phyloP scores from a whole-genome alignment of 2,329 filamentous ascomycete species.

The Coniochaeta pulveracea region DNA sequence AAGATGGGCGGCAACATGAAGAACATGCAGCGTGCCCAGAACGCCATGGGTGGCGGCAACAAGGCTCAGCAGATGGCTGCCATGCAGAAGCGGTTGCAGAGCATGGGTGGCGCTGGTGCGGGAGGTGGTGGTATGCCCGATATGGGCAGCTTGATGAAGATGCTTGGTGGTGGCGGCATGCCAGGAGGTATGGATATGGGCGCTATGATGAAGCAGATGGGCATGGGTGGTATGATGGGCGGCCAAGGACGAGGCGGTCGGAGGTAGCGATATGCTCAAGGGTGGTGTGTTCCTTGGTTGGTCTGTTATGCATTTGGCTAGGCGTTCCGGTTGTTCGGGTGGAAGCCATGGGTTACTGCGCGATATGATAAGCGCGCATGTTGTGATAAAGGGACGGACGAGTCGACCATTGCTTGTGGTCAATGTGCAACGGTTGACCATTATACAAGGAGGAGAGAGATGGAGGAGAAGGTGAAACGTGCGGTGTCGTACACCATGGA shows the following conservation, averaged over 20 bases:
- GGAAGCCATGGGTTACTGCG: too few relatives aligned
- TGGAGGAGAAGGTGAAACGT: too few relatives aligned
- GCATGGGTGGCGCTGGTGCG: constrained; percentile 69
- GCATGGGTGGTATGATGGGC: constrained; percentile 42
- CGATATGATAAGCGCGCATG: too few relatives aligned
- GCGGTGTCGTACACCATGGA: too few relatives aligned
- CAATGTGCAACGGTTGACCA: too few relatives aligned
- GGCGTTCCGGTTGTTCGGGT: too few relatives aligned
- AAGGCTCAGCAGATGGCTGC: constrained; percentile 89
- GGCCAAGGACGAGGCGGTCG: constrained; percentile 12
- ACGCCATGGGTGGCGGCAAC: constrained; percentile 81
- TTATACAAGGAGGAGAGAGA: too few relatives aligned
- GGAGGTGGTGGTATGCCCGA: constrained; percentile 64
- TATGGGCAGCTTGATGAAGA: constrained; percentile 82
- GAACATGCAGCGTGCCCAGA: constrained; percentile 91
- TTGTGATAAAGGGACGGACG: too few relatives aligned
- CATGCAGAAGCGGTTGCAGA: constrained; percentile 91
- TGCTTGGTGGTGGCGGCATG: constrained; percentile 63
- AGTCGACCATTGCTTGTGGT: too few relatives aligned
- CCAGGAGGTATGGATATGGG: constrained; percentile 66
- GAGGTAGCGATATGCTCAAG: too few relatives aligned
- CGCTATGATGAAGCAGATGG: constrained; percentile 68
- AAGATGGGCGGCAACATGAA: constrained; percentile 97
- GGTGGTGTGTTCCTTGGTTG: too few relatives aligned
- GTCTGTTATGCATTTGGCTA: too few relatives aligned